phyloP scores from a whole-genome alignment of 805 yeast genomes.

The Nadsonia fulvescens region DNA sequence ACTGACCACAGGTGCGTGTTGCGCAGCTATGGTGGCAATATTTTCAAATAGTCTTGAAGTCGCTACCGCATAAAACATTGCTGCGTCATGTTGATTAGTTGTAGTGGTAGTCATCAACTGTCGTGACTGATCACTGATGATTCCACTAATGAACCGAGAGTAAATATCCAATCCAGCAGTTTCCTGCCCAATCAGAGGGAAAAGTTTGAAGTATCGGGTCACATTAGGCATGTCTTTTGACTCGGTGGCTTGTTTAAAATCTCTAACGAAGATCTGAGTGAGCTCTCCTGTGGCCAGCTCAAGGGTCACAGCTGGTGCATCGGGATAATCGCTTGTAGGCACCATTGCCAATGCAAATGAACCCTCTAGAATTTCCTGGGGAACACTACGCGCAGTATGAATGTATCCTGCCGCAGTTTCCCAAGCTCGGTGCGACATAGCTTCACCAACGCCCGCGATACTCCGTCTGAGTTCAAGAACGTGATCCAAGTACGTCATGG shows the following conservation, averaged over 20 bases:
- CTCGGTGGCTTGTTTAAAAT: constrained; percentile 55
- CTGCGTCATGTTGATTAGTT: constrained; percentile 7
- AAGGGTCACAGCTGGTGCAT: constrained; percentile 44
- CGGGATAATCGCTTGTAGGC: constrained; percentile 77
- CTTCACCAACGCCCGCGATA: constrained; percentile 45
- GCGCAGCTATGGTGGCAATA: constrained; percentile 66
- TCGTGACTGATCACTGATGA: constrained; percentile 65
- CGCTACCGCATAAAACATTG: constrained; percentile 21
- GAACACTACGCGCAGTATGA: constrained; percentile 31
- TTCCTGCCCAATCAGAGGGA: constrained; percentile 67
- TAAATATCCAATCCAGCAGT: constrained; percentile 61
- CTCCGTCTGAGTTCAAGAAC: constrained; percentile 50
- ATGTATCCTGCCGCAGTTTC: constrained; percentile 61
- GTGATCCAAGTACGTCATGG: constrained; percentile 45
- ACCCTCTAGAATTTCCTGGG: constrained; percentile 36
- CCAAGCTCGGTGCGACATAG: constrained; percentile 57
- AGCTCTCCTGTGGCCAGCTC: constrained; percentile 41
- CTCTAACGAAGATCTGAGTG: constrained; percentile 34
- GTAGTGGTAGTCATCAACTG: constrained; percentile 25
- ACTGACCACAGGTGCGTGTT: constrained; percentile 66
- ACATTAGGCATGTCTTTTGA: constrained; percentile 47
- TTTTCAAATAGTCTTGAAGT: constrained; percentile 48
- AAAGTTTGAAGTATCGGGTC: constrained; percentile 66
- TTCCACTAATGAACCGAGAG: constrained; percentile 70
- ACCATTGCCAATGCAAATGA: constrained; percentile 63